Conservation (phyloP, 2,329 filamentous ascomycete species). For the Daldinia sp. region DNA sequence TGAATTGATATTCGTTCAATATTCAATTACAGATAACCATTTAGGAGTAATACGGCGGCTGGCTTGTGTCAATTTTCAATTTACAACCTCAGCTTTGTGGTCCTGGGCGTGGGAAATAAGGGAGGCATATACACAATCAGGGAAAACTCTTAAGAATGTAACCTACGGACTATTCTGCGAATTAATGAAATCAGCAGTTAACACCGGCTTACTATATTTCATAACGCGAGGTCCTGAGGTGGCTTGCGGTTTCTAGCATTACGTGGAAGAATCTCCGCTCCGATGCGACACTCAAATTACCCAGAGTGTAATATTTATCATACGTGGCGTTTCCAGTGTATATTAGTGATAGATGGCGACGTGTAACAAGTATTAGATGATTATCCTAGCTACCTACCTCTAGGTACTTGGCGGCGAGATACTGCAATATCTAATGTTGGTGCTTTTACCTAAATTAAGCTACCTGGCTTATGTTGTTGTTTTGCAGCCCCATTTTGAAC, state of each 20-base stretch:
- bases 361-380: constrained; percentile 21
- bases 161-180: not conserved
- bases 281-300: not conserved
- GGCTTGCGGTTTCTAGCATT: constrained; percentile 4
- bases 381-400: not conserved
- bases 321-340: constrained; percentile 1
- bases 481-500: not conserved
- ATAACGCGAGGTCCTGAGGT: not conserved
- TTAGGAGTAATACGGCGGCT: too few species aligned
- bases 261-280: not conserved
- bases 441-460: not conserved
- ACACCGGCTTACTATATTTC: not conserved
- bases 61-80: too few species aligned
- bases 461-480: not conserved
- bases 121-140: too few species aligned
- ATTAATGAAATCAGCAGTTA: not conserved
- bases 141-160: too few species aligned
- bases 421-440: constrained; percentile 16
- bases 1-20: too few species aligned
- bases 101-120: too few species aligned
- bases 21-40: too few species aligned
- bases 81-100: too few species aligned
- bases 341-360: constrained; percentile 10
- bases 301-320: constrained; percentile 5
- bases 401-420: not conserved